Base-by-base conservation (phyloP, 208 protist species). In the Herpetomonas tarakana region DNA sequence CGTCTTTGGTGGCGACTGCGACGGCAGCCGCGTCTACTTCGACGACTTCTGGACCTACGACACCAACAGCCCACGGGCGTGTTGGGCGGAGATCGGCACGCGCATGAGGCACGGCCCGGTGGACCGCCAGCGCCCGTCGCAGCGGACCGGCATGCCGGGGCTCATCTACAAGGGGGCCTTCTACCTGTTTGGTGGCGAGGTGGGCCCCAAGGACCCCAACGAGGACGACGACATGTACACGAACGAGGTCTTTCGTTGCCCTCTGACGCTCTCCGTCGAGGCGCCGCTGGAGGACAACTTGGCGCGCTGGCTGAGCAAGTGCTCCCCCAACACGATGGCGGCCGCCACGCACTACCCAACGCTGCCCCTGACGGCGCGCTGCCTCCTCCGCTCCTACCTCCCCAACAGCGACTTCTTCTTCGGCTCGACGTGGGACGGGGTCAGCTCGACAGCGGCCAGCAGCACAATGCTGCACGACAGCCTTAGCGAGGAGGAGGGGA, bases 1-100 rank as follows among this genome's bases (percentile, higher is more conserved):
- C 62, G 64, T 95, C 38, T 86, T 86, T 29, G 89, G 89, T 38
- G 89, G 89, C 0, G 89, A 95, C 47, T 67, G 66, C n/a, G 79
- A 86, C 53, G 53, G 76, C n/a, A 30, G 63, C 1, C 51, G 47
- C 18, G 16, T 72, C 24, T 95, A 92, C 76, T 95, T 78, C 63
- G 66, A 78, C 49, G 83, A 92, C 63, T 79, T 88, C 27, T 95
- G 89, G 86, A 55, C 31, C 41, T 59, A 92, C 12, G 68, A 86
- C 57, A 61, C 76, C 11, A 29, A n/a, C 2, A 25, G 30, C 19
- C 31, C 35, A 0, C 16, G 2, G 12, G 58, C 47, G 1, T 12
- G 14, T 1, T 85, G 77, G 78, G 25, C 56, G 27, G 49, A 54
- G 47, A 61, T 78, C 14, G 26, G 26, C 31, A 35, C 21, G 31